Percentiles rank a stretch among this genome's conserved stretches.
These are phyloP conservation scores for Colletotrichum sp. DNA, from an alignment of 2,329 filamentous ascomycete species.

Conservation along the genomic window DNA sequence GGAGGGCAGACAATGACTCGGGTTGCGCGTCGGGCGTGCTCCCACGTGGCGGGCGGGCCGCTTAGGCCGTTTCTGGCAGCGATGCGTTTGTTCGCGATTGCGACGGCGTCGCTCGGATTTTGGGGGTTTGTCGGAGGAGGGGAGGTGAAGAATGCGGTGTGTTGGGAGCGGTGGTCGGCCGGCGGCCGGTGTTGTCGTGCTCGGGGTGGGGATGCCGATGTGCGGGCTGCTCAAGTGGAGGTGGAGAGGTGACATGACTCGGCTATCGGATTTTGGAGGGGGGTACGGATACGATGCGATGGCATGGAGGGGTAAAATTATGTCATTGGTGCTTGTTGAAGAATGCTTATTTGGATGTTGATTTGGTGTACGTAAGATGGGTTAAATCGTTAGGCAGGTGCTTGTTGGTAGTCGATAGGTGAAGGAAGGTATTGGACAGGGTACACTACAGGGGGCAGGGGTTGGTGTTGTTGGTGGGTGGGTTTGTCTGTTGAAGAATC, in stretches of 20 bases:
- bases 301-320: background rate
- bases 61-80: background rate
- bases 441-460: background rate
- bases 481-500: background rate
- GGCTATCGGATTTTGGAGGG: background rate
- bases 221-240: background rate
- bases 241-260: conserved; percentile 3
- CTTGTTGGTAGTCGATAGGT: background rate
- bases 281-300: background rate
- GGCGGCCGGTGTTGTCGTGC: background rate
- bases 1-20: background rate
- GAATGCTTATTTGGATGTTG: conserved; percentile 8
- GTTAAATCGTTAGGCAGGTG: background rate
- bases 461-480: background rate
- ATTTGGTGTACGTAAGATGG: background rate
- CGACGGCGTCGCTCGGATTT: background rate
- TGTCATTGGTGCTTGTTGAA: background rate
- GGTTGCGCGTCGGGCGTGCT: background rate
- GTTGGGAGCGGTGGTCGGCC: background rate
- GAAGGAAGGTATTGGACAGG: background rate
- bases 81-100: background rate
- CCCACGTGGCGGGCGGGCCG: background rate
- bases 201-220: background rate
- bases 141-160: background rate
- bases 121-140: background rate